Evolutionary conservation across 2,329 filamentous ascomycete genomes (phyloP).

Genomic region (Cladophialophora yegresii): DNA sequence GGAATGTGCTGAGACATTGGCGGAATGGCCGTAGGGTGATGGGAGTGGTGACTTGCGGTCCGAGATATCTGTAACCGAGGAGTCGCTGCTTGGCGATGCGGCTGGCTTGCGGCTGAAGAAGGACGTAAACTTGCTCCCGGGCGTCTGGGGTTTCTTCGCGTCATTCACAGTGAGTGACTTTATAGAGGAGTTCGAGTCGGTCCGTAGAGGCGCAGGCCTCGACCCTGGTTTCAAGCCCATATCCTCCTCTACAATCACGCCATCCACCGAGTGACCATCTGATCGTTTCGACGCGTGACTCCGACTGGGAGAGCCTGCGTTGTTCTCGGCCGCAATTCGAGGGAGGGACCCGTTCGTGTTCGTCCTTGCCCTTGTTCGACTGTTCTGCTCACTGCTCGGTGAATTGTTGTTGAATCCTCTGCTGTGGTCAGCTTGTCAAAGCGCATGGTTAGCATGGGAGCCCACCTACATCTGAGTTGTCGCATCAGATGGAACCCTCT

Average conservation of each 20-base stretch:
- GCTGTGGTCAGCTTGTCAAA: conserved; percentile 5
- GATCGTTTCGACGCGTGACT: conserved; percentile 15
- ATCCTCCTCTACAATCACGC: conserved; percentile 29
- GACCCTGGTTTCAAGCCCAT: conserved; percentile 50
- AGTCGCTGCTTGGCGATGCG: conserved; percentile 59
- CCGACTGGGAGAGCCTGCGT: conserved; percentile 10
- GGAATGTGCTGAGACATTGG: conserved; percentile 40
- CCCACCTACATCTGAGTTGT: conserved; percentile 20
- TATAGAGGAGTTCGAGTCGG: conserved; percentile 45
- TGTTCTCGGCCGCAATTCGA: conserved; percentile 5
- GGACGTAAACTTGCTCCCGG: conserved; percentile 61
- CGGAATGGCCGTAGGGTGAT: conserved; percentile 53
- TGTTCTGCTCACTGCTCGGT: conserved; percentile 1
- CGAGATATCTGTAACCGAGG: conserved; percentile 64
- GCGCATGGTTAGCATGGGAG: not conserved
- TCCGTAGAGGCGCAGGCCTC: conserved; percentile 49
- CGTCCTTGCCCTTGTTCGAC: conserved; percentile 12
- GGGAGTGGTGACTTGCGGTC: conserved; percentile 61
- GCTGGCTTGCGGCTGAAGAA: conserved; percentile 68
- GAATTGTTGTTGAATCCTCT: conserved; percentile 13
- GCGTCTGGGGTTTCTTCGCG: conserved; percentile 52
- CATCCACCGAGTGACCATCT: conserved; percentile 26
- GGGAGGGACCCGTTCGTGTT: conserved; percentile 20
- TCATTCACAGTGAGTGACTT: conserved; percentile 43
- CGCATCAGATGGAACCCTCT: conserved; percentile 8